A percentile compares a stretch with the other conserved stretches of the same genome.
phyloP scores from a whole-genome alignment of 208 protist species.

The Leishmania amazonensis region DNA sequence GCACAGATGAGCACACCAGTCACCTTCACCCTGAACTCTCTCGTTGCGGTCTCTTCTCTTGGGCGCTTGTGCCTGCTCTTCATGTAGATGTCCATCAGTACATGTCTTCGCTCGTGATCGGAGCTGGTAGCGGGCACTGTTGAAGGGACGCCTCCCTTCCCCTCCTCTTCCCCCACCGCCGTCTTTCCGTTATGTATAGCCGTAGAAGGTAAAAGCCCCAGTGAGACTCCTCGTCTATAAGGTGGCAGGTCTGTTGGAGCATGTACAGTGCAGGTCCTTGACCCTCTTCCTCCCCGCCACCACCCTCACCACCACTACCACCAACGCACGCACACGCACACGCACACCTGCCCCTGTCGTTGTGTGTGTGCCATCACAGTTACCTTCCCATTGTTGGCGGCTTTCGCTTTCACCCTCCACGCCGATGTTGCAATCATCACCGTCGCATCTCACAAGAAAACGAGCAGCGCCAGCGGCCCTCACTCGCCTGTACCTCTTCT shows the following conservation, averaged over 20 bases:
- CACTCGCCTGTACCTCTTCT: background rate
- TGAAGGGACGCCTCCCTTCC: background rate
- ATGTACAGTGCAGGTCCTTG: background rate
- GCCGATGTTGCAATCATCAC: background rate
- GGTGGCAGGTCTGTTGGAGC: background rate
- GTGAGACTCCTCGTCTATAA: background rate
- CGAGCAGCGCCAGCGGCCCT: background rate
- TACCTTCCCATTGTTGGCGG: background rate
- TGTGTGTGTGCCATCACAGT: background rate
- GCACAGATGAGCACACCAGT: too few relatives aligned
- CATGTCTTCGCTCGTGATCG: background rate
- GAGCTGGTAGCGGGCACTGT: background rate
- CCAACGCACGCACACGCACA: background rate
- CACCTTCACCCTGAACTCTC: background rate
- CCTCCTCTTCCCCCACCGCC: background rate
- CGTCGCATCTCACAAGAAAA: background rate
- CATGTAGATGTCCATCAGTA: background rate
- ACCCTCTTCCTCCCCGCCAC: background rate
- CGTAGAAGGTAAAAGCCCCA: background rate
- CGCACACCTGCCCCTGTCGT: background rate
- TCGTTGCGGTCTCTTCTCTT: background rate
- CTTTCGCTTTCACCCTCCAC: background rate
- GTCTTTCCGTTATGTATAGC: constrained; percentile 4
- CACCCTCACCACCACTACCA: background rate
- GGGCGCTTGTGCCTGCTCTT: background rate